Base-by-base conservation (phyloP, 805 yeast genomes). In the Yarrowia sp. region DNA sequence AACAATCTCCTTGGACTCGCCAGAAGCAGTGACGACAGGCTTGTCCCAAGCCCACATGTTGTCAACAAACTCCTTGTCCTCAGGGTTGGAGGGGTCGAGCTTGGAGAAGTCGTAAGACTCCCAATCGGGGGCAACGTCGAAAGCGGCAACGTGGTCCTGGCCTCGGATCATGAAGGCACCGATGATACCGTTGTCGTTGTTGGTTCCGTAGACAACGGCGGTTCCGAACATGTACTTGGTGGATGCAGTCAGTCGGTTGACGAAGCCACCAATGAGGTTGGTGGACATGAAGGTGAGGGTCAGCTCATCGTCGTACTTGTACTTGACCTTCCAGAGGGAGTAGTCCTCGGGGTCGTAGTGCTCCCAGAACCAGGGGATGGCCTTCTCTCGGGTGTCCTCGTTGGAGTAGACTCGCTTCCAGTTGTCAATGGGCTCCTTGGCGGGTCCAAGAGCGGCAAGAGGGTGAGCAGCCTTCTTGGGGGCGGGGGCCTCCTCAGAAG, bases 61-160 rank as follows among this genome's bases (percentile, higher is more conserved):
- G 80, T 89, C 83, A 73, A 95, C 79, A 75, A 90, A 90, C 69
- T 82, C 89, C 80, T 83, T 87, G 83, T 84, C 90, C 76, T 85
- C 95, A 71, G 84, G 85, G 71, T 85, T 84, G 73, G 91, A 73
- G 67, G 88, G 84, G 77, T 93, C 98, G 75, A 93, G 83, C 82
- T 90, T 87, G 76, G 85, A 80, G 88, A 84, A 91, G 67, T 77
- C 76, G 82, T 90, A 93, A 58, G 97, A 90, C 82, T 93, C 98
- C 96, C 96, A 92, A 82, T 95, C 99, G 79, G 99, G 98, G 76
- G 98, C 99, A 78, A 95, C 98, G 70, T 93, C 89, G 76, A 93
- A 91, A 69, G 97, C 99, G 78, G 98, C 96, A 66, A 72, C 84
- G 76, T 73, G 80, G 68, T 93, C 97, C 80, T 93, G 90, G 74